Evolutionary conservation across 148 eudicot genomes (phyloP), one percentile per base, ranked within the genome.

Genomic region (Silene conica): DNA sequence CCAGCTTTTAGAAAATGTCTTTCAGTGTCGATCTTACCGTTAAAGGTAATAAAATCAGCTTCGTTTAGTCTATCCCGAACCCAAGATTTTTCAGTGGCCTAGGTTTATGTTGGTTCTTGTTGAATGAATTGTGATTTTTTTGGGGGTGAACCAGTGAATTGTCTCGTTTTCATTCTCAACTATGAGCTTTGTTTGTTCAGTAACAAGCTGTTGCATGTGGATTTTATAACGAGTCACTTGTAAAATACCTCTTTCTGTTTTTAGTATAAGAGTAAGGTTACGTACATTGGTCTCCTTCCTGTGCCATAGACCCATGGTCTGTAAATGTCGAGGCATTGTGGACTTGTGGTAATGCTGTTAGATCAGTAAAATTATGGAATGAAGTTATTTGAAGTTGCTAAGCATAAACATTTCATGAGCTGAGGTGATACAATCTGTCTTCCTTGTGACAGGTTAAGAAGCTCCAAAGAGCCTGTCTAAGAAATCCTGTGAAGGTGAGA

Each of bases 391-490:
- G 43, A 73, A 60, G n/a, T 23, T 6, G 5, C 0, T 10, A 19
- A 46, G 16, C 9, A 15, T 25, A 50, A 65, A 1, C 21, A 9
- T 21, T 23, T 31, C 16, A 46, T 46, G 10, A 48, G 71, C 76
- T 74, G 43, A 70, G 13, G 57, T 73, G 67, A 75, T 71, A 45
- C 71, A 34, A 61, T 61, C 56, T 9, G 25, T 31, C 28, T 63
- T 56, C 75, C 38, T 67, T 63, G 13, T 34, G 75, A 73, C 89
- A 95, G 99, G 99, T 92, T 73, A 74, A 83, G 73, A 95, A 95
- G 85, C 94, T 95, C 66, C 92, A 95, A 78, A 86, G 89, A 79
- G 94, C 96, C 69, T 90, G 96, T 78, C 76, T 95, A 62, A 92
- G 85, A 81, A 89, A 90, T 80, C 97, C 99, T 67, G 99, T 90